phyloP scores from a whole-genome alignment of 768 basidiomycete genomes.

The Neoboletus magnificus region DNA sequence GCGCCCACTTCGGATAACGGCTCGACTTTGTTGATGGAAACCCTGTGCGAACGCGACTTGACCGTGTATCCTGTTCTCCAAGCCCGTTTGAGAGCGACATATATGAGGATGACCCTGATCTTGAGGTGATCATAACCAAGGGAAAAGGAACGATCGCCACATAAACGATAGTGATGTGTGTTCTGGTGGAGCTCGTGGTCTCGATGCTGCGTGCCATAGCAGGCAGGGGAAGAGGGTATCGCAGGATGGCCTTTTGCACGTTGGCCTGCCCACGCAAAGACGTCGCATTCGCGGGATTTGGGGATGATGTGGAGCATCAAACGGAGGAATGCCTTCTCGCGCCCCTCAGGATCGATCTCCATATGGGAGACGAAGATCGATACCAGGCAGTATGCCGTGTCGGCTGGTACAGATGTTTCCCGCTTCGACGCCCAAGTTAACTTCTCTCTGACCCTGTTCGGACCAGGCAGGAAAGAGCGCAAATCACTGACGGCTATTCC shows the following conservation, averaged over 20 bases:
- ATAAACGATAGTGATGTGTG: neutral
- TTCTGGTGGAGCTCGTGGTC: neutral
- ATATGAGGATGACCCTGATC: constrained; percentile 1
- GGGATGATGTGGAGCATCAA: constrained; percentile 5
- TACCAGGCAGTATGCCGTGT: neutral
- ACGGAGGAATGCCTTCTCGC: constrained; percentile 2
- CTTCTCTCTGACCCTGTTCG: constrained; percentile 7
- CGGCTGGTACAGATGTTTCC: neutral
- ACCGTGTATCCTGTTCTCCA: neutral
- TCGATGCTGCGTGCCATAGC: neutral
- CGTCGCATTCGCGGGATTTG: neutral
- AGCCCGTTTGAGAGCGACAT: neutral
- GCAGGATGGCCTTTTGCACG: constrained; percentile 1
- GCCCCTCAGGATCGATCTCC: neutral
- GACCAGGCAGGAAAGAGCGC: neutral
- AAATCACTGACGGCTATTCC: constrained; percentile 1
- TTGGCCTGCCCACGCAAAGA: constrained; percentile 4
- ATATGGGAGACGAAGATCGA: constrained; percentile 4
- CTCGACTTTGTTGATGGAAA: neutral
- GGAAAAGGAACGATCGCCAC: constrained; percentile 1
- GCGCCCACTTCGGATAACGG: neutral
- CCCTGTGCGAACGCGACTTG: neutral
- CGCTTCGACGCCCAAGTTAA: constrained; percentile 1
- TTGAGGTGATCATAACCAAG: constrained; percentile 3
- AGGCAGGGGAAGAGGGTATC: constrained; percentile 4